phyloP scores from a whole-genome alignment of 179 eudicot genomes.

The Nepenthes alata region DNA sequence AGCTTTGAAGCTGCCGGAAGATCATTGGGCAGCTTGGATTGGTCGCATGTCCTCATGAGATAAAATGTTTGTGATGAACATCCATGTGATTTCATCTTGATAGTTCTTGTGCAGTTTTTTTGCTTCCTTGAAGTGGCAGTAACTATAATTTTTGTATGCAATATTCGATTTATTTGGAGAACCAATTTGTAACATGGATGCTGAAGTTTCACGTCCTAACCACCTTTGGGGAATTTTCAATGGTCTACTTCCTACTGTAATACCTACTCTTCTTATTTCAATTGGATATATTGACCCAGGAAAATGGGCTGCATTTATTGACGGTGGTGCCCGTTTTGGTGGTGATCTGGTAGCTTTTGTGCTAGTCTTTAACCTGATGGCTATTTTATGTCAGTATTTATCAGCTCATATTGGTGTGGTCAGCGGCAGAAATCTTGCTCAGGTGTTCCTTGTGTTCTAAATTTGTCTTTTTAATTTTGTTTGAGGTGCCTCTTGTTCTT shows the following conservation, averaged over 20 bases:
- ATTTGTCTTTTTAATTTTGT: too few relatives aligned
- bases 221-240: constrained; percentile 16
- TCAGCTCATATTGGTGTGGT: constrained; percentile 58
- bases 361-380: constrained; percentile 49
- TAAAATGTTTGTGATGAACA: too few relatives aligned
- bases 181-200: constrained; percentile 20
- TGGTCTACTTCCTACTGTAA: constrained; percentile 37
- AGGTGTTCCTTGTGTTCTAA: constrained; percentile 36
- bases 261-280: constrained; percentile 53
- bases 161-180: constrained; percentile 2
- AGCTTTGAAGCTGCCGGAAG: background rate
- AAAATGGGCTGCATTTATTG: constrained; percentile 76
- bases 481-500: too few relatives aligned
- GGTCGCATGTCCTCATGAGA: background rate
- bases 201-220: constrained; percentile 14
- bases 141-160: constrained; percentile 2
- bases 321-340: constrained; percentile 82
- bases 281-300: constrained; percentile 86
- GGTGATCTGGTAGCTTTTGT: constrained; percentile 39
- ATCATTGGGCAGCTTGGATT: background rate
- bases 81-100: too few relatives aligned
- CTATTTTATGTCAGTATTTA: constrained; percentile 65
- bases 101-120: background rate
- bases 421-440: constrained; percentile 65
- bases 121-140: background rate